Conservation (phyloP, 1,139 yeast species). For the Pichia sp. region DNA sequence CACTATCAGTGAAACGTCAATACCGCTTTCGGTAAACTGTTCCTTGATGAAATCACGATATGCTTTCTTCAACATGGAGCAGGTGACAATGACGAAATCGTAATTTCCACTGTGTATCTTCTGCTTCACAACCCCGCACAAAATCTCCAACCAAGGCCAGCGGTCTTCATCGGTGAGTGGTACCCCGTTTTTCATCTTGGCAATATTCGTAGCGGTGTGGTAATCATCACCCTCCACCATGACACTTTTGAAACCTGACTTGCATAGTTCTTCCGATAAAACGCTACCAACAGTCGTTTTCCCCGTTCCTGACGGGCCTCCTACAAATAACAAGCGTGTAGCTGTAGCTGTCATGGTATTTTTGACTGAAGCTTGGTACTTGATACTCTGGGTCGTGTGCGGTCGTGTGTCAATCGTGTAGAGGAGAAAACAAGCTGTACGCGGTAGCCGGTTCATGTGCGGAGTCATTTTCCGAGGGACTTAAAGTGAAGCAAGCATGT, state of each 20-base stretch:
- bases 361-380: no score
- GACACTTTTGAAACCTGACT: slow-evolving; percentile 31
- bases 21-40: background rate
- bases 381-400: no score
- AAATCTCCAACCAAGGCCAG: slow-evolving; percentile 72
- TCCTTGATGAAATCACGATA: slow-evolving; percentile 56
- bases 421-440: no score
- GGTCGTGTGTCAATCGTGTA: no score
- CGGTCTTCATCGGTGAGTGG: slow-evolving; percentile 87
- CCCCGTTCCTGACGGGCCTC: slow-evolving; percentile 96
- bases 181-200: slow-evolving; percentile 72
- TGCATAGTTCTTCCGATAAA: slow-evolving; percentile 36
- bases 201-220: slow-evolving; percentile 63
- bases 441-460: no score
- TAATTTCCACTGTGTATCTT: slow-evolving; percentile 29
- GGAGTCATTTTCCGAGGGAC: no score
- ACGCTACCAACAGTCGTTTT: slow-evolving; percentile 70
- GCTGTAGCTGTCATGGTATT: background rate
- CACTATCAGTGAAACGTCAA: slow-evolving; percentile 29
- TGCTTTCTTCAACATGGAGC: slow-evolving; percentile 71
- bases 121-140: slow-evolving; percentile 38
- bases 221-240: slow-evolving; percentile 81
- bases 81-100: slow-evolving; percentile 52
- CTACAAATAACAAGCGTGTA: slow-evolving; percentile 28
- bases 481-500: no score